A percentile compares a stretch with the other conserved stretches of the same genome.
Evolutionary conservation across 2,329 filamentous ascomycete genomes (phyloP).

Genomic region (Xylaria arbuscula): DNA sequence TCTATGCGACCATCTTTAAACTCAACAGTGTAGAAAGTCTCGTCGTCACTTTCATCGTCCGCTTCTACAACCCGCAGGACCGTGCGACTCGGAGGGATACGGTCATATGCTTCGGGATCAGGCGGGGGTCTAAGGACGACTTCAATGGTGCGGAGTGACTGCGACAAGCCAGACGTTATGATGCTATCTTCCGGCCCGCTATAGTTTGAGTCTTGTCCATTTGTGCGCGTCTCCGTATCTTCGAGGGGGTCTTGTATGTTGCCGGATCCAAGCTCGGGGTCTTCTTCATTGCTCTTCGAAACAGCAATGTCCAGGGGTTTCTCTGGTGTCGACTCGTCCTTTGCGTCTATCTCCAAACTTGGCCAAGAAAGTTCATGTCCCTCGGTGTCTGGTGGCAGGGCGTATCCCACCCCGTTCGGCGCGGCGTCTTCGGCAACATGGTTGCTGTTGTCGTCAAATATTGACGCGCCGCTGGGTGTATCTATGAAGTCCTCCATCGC

Average conservation of each 20-base stretch:
- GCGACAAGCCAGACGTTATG: constrained; percentile 9
- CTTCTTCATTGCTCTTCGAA: neutral
- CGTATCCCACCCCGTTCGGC: constrained; percentile 13
- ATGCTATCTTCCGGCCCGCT: constrained; percentile 3
- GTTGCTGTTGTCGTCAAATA: neutral
- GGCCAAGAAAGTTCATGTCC: neutral
- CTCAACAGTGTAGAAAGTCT: constrained; percentile 54
- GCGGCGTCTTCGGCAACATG: constrained; percentile 2
- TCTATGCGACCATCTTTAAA: constrained; percentile 60
- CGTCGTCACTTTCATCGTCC: constrained; percentile 44
- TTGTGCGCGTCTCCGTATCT: constrained; percentile 5
- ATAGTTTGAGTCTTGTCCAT: neutral
- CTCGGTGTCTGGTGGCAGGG: constrained; percentile 17
- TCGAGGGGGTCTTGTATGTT: constrained; percentile 10
- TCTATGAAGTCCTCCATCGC: constrained; percentile 21
- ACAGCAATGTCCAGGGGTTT: neutral
- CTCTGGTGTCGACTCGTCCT: constrained; percentile 2
- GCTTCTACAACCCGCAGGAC: constrained; percentile 53
- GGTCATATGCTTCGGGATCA: constrained; percentile 44
- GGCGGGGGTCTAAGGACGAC: constrained; percentile 46
- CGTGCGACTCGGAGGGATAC: constrained; percentile 50
- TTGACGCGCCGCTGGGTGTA: neutral
- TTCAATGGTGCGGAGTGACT: constrained; percentile 44
- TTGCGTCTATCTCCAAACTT: neutral
- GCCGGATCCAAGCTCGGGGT: constrained; percentile 1